phyloP scores from a whole-genome alignment of 106 monocot species.

The Apostasia ramifera region DNA sequence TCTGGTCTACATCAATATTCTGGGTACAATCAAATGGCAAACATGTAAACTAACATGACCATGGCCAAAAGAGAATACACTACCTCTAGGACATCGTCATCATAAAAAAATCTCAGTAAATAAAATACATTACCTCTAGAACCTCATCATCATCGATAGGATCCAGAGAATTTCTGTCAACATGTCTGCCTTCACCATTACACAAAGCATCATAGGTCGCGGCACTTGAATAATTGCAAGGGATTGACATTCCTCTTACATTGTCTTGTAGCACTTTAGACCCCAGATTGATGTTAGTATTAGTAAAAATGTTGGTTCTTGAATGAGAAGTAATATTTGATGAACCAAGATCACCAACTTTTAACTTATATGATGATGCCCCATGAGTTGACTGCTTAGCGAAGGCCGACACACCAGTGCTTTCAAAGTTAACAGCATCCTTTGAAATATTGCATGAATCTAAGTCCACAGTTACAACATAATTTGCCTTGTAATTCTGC shows the following conservation, averaged over 20 bases:
- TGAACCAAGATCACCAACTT: conserved; percentile 1
- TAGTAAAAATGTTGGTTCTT: not conserved
- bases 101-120: not conserved
- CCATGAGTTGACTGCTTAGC: conserved; percentile 8
- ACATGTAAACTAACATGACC: not conserved
- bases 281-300: conserved; percentile 8
- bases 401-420: conserved; percentile 8
- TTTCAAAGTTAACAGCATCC: conserved; percentile 6
- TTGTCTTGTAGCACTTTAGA: conserved; percentile 14
- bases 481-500: conserved; percentile 9
- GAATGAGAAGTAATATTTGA: conserved; percentile 11
- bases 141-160: conserved; percentile 62
- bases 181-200: conserved; percentile 6
- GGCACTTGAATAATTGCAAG: conserved; percentile 5
- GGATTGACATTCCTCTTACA: conserved; percentile 14
- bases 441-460: conserved; percentile 12
- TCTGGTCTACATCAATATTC: conserved; percentile 92
- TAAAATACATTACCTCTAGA: conserved; percentile 36
- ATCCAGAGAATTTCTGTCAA: conserved; percentile 32
- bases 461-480: conserved; percentile 4
- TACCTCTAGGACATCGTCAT: no score
- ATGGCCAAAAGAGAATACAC: not conserved
- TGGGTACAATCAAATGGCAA: conserved; percentile 18
- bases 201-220: conserved; percentile 6
- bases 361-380: conserved; percentile 8